Percentiles rank a stretch among this genome's conserved stretches.
Evolutionary conservation across 2,329 filamentous ascomycete genomes (phyloP).

Genomic region (Zalaria sp.): DNA sequence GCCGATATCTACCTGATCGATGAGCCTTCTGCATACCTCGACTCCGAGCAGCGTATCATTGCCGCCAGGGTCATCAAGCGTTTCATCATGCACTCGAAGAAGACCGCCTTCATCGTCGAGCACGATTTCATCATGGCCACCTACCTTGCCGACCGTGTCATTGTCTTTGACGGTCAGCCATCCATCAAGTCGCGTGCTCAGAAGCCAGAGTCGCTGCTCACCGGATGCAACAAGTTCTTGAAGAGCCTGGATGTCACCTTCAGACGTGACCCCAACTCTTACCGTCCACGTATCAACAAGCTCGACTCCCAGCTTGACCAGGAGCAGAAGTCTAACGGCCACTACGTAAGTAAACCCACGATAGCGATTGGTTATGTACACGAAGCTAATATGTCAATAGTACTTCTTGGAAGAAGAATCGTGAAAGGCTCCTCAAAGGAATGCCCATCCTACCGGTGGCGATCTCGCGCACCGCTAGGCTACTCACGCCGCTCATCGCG

Average conservation of each 20-base stretch:
- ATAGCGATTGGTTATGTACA: not conserved
- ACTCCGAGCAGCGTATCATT: slow-evolving; percentile 98
- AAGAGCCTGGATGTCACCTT: slow-evolving; percentile 97
- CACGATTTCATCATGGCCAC: slow-evolving; percentile 99
- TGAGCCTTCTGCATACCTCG: slow-evolving; percentile 91
- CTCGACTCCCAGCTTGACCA: slow-evolving; percentile 88
- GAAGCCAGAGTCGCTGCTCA: slow-evolving; percentile 78
- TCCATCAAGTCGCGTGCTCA: slow-evolving; percentile 82
- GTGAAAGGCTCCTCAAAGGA: slow-evolving; percentile 47
- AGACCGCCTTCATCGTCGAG: slow-evolving; percentile 98
- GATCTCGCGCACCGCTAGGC: not conserved
- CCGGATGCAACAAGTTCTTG: slow-evolving; percentile 91
- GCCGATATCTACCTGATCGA: slow-evolving; percentile 98
- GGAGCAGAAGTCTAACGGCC: slow-evolving; percentile 86
- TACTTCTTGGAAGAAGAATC: slow-evolving; percentile 91
- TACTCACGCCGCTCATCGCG: not conserved
- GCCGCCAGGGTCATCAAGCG: slow-evolving; percentile 96
- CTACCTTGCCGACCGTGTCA: slow-evolving; percentile 80
- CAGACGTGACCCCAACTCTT: slow-evolving; percentile 93
- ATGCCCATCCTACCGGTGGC: slow-evolving; percentile 7
- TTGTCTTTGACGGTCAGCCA: slow-evolving; percentile 92
- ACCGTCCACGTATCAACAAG: slow-evolving; percentile 97
- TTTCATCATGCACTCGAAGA: slow-evolving; percentile 99
- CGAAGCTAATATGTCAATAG: slow-evolving; percentile 23
- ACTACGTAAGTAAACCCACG: slow-evolving; percentile 53